Evolutionary conservation across 768 basidiomycete species (phyloP).

Genomic region (Boletus patriciae): DNA sequence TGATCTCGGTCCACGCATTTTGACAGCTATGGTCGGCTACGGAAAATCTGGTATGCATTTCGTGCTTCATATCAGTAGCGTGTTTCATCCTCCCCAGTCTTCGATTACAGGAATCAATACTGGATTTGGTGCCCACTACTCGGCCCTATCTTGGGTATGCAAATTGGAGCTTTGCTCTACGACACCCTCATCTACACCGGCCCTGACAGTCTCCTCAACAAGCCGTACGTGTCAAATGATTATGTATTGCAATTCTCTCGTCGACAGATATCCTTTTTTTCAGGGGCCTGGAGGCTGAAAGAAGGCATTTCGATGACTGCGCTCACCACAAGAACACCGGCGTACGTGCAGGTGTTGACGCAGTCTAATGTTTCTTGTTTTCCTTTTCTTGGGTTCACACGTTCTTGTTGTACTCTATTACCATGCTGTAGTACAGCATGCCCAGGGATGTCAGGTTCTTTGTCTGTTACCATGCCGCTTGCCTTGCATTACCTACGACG

Average conservation of each 20-base stretch:
- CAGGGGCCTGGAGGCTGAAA: slow-evolving; percentile 16
- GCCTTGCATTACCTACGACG: no score
- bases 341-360: not conserved
- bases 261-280: not conserved
- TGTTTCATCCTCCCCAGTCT: slow-evolving; percentile 13
- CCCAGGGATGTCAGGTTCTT: not conserved
- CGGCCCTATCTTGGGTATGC: slow-evolving; percentile 59
- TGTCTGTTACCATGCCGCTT: no score
- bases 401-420: not conserved
- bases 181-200: slow-evolving; percentile 60
- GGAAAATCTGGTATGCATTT: slow-evolving; percentile 47
- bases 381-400: not conserved
- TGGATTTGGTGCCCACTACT: slow-evolving; percentile 72
- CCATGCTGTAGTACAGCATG: not conserved
- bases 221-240: slow-evolving; percentile 40
- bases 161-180: slow-evolving; percentile 54
- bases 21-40: slow-evolving; percentile 76
- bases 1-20: slow-evolving; percentile 66
- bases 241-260: not conserved
- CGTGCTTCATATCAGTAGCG: not conserved
- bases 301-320: slow-evolving; percentile 18
- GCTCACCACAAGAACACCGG: not conserved
- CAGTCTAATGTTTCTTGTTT: slow-evolving; percentile 7
- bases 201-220: slow-evolving; percentile 53
- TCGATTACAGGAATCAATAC: slow-evolving; percentile 51